Conservation (phyloP, 208 protist genomes). For the Porcisia hertigi region DNA sequence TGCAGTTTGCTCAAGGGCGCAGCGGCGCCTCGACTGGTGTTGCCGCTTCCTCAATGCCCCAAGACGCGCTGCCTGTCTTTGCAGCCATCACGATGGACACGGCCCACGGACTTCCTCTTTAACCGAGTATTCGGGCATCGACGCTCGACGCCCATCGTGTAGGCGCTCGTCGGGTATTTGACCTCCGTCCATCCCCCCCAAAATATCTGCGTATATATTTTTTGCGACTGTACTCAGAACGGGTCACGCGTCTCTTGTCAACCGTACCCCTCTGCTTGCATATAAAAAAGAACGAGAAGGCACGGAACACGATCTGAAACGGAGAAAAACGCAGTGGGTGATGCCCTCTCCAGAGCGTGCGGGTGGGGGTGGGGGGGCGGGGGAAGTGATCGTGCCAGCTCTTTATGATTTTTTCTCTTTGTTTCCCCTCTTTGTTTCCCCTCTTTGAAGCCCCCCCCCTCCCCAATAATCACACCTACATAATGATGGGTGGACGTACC, state of each 20-base stretch:
- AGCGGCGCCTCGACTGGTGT: neutral
- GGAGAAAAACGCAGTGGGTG: neutral
- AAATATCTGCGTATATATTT: neutral
- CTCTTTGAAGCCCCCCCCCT: neutral
- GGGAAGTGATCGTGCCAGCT: neutral
- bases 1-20: constrained; percentile 31
- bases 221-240: neutral
- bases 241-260: neutral
- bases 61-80: constrained; percentile 5
- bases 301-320: neutral
- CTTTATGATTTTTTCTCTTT: constrained; percentile 17
- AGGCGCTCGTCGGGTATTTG: neutral
- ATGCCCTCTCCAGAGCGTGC: neutral
- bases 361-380: too few relatives aligned
- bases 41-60: neutral
- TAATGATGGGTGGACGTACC: neutral
- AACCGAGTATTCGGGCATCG: neutral
- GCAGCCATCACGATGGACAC: constrained; percentile 15
- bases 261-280: neutral
- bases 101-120: constrained; percentile 17
- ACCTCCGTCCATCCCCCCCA: neutral
- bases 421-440: neutral
- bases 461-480: neutral
- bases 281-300: neutral
- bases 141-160: neutral